Percentiles rank a stretch among this genome's conserved stretches.
phyloP scores from a whole-genome alignment of 2,329 filamentous ascomycete genomes.

The Thelonectria blattea region DNA sequence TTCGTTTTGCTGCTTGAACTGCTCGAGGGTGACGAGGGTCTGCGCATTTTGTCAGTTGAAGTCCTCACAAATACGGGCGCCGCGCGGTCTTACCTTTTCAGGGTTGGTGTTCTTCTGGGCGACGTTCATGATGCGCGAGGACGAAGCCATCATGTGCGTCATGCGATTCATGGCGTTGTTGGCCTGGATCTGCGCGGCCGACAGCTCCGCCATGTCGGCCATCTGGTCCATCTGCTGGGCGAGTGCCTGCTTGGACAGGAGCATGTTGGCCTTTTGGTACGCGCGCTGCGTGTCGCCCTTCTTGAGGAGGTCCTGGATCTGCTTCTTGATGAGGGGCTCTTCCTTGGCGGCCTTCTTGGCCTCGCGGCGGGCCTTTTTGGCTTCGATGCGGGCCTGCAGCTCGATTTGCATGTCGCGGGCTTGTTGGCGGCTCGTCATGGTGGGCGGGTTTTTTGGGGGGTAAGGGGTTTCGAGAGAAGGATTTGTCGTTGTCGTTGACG shows the following conservation, averaged over 20 bases:
- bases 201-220: constrained; percentile 68
- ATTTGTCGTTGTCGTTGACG: no score
- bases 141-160: constrained; percentile 68
- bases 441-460: constrained; percentile 21
- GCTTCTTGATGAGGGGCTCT: constrained; percentile 65
- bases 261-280: constrained; percentile 68
- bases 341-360: constrained; percentile 66
- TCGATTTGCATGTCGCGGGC: constrained; percentile 68
- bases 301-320: constrained; percentile 67
- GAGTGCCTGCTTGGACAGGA: constrained; percentile 66
- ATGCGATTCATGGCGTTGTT: constrained; percentile 71
- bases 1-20: constrained; percentile 67
- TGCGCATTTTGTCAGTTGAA: constrained; percentile 31
- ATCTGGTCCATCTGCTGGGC: constrained; percentile 69
- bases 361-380: constrained; percentile 66
- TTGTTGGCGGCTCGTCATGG: constrained; percentile 65
- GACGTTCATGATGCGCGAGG: constrained; percentile 62
- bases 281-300: constrained; percentile 69
- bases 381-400: constrained; percentile 68
- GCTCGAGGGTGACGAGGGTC: constrained; percentile 66
- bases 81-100: constrained; percentile 52
- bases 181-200: constrained; percentile 66
- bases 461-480: not conserved
- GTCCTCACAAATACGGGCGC: not conserved
- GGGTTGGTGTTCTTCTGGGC: constrained; percentile 66